Evolutionary conservation across 331 rosid genomes (phyloP), one percentile per base, ranked within the genome.

Genomic region (Acacia concinna): DNA sequence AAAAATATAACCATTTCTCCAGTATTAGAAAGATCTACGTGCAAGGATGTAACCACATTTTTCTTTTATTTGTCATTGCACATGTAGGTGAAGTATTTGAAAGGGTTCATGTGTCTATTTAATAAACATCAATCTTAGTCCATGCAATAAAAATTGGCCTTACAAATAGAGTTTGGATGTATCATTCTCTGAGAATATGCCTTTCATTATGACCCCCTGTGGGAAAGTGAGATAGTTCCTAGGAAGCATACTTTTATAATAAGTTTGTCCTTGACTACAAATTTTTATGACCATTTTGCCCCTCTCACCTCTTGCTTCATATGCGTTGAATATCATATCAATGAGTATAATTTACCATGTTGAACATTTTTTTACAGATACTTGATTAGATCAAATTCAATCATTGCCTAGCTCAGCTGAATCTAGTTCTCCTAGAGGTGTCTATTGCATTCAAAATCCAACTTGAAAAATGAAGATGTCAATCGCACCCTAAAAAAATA

Each of bases 331-430:
- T 2, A 43, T 43, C 15, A 12, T 43, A 12, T 10, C 47, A 43
- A 10, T 12, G 17, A 12, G 47, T 43, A 43, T 12, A 43, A 12
- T 2, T 12, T 12, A 12, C 1, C 17, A 43, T 43, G 47, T 43
- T 43, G 17, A 43, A 43, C 47, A 10, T 2, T 7, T 40, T 38
- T 9, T 40, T 1, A 43, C 3, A 0, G 47, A 10, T 43, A 43
- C 11, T 43, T 43, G 17, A 12, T 2, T 43, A 3, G 1, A 15
- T 43, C 1, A 43, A 12, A 43, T 43, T 43, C 4, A 38, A 11
- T 2, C 2, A 43, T 43, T 12, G 0, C 11, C 17, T 0, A 0
- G 4, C 15, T 3, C 0, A 43, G 0, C 11, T 12, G 5, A 12
- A 12, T 2, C 10, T 43, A 12, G 0, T 2, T 43, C 3, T 43